Conservation (phyloP, 208 protist species). For the Leishmania mexicana region DNA sequence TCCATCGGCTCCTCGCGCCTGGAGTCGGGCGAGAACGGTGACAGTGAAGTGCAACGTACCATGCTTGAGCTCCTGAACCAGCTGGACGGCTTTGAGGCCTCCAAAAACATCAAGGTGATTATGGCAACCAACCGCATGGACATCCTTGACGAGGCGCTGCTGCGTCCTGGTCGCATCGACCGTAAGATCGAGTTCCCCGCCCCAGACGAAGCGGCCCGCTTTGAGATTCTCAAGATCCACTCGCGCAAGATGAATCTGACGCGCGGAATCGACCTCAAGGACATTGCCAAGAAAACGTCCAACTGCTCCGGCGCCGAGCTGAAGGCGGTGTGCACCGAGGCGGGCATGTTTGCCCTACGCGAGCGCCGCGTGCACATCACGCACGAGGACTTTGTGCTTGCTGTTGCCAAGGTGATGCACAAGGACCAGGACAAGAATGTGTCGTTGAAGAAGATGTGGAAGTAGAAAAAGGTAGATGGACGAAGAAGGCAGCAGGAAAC, state of each 20-base stretch:
- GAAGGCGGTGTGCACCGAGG: conserved; percentile 96
- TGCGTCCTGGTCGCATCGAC: conserved; percentile 99
- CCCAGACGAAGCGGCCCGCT: conserved; percentile 89
- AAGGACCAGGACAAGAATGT: conserved; percentile 98
- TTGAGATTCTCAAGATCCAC: conserved; percentile 99
- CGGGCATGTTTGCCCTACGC: conserved; percentile 99
- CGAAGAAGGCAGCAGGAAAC: neutral
- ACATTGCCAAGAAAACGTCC: conserved; percentile 96
- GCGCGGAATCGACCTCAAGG: conserved; percentile 98
- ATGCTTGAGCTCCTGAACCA: conserved; percentile 99
- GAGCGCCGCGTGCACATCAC: conserved; percentile 99
- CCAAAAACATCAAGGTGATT: conserved; percentile 99
- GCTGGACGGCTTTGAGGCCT: conserved; percentile 99
- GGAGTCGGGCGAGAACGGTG: conserved; percentile 88
- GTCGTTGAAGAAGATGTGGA: conserved; percentile 98
- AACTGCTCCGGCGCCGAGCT: conserved; percentile 99
- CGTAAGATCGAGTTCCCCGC: conserved; percentile 99
- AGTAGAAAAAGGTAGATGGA: conserved; percentile 38
- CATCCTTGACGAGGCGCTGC: conserved; percentile 99
- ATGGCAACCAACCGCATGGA: conserved; percentile 99
- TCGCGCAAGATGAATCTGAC: conserved; percentile 99
- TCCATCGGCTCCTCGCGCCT: conserved; percentile 97
- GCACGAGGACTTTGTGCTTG: conserved; percentile 99
- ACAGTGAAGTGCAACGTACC: conserved; percentile 99
- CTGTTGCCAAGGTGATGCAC: conserved; percentile 99